Evolutionary conservation across 176 grass and related monocot species (phyloP).

Genomic region (Carex littledalei): DNA sequence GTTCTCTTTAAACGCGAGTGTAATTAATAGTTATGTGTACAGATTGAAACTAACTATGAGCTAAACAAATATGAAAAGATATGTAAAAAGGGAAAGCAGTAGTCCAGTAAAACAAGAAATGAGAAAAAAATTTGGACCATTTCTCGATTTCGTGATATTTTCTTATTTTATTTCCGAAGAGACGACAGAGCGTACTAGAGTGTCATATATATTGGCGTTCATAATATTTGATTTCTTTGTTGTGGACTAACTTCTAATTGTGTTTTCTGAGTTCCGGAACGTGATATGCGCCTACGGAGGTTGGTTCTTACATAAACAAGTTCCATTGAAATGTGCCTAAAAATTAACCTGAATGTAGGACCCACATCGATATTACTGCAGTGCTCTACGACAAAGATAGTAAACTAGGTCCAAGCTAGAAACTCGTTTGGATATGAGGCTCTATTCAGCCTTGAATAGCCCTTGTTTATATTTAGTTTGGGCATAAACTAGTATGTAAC

Average conservation of each 20-base stretch:
- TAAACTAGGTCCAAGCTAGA: too few relatives aligned
- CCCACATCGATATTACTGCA: slow-evolving; percentile 36
- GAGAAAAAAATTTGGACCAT: neutral
- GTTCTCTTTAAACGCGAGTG: too few relatives aligned
- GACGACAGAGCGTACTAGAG: neutral
- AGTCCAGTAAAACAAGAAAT: neutral
- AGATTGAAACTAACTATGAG: neutral
- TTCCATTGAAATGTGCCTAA: neutral
- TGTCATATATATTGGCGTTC: too few relatives aligned
- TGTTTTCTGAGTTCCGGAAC: neutral
- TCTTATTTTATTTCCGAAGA: neutral
- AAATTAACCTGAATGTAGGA: too few relatives aligned
- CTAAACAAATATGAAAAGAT: neutral
- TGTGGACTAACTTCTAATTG: neutral
- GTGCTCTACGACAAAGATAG: slow-evolving; percentile 24
- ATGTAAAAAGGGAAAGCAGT: too few relatives aligned
- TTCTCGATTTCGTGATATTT: too few relatives aligned
- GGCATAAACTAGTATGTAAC: too few relatives aligned
- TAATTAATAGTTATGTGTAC: neutral
- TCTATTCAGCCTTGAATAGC: too few relatives aligned
- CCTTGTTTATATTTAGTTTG: too few relatives aligned
- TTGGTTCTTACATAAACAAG: neutral
- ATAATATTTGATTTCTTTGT: too few relatives aligned
- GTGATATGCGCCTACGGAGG: neutral
- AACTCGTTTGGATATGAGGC: too few relatives aligned